Base-by-base conservation (phyloP, 2,329 filamentous ascomycete species). In the Alternaria sp. region DNA sequence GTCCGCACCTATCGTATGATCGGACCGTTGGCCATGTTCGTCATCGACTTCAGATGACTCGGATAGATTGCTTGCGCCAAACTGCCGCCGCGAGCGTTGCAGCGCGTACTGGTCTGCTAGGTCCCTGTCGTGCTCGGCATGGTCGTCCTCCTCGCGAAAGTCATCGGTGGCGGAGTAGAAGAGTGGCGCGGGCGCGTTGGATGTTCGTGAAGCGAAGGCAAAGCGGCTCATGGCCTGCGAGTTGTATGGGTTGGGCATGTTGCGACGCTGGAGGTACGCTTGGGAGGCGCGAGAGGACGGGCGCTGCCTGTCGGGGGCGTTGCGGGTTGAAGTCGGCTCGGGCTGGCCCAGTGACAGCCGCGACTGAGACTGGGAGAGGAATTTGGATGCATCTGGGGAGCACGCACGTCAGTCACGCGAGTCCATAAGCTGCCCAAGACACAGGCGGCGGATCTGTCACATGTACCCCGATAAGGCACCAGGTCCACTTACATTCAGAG, bases 321-420 rank as follows among this genome's bases (percentile, higher is more conserved):
- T 74, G 82, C 84, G 75, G 82, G 78, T 54, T 81, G 83, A 75
- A 80, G 83, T 69, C 80, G 80, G 75, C 71, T 85, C 80, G 69
- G 69, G 78, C 70, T 82, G 87, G 81, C 78, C 91, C 88, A 82
- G 94, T 71, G 91, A 93, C 75, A 98, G 85, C 67, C 93, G 91
- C 65, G 94, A 97, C 85, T 97, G 94, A 69, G 94, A 97, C 87
- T 98, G 96, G 71, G 94, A 97, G 87, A 99, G 89, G 80, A 99
- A 99, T 73, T 91, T 91, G 71, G 95, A 98, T 75, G 96, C 96
- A 90, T 98, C 96, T 97, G 76, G 58, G 68, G 66, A 66, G 67
- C 70, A 69, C 61, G 70, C 64, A 72, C 63, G 80, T 83, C 69
- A 82, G 79, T 83, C 81, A 83, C 81, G 79, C 80, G 80, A 79